Evolutionary conservation across 2,329 filamentous ascomycete species (phyloP).

Genomic region (Trichoderma lentiforme): DNA sequence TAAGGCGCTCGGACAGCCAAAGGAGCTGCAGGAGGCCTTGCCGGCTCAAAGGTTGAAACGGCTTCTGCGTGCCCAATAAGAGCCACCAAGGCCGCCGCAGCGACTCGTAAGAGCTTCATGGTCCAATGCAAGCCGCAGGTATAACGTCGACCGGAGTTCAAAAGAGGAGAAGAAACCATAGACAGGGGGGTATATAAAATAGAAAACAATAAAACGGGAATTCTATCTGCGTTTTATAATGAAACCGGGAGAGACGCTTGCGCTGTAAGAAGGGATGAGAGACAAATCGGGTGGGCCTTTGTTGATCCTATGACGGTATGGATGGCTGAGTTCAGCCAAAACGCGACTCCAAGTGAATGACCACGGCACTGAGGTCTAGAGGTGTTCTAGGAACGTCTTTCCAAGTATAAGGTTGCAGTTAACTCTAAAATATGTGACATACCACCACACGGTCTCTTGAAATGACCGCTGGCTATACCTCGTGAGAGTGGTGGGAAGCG

Average conservation of each 20-base stretch:
- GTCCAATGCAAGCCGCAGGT: neutral
- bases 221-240: constrained; percentile 2
- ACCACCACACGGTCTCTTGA: neutral
- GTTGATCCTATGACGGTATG: constrained; percentile 16
- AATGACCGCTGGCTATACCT: neutral
- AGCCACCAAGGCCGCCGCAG: constrained; percentile 22
- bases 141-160: neutral
- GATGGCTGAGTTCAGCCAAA: neutral
- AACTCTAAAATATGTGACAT: neutral
- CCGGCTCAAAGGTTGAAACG: constrained; percentile 58
- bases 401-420: neutral
- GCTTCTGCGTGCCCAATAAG: constrained; percentile 21
- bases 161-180: neutral
- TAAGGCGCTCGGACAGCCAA: constrained; percentile 74
- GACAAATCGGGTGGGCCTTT: constrained; percentile 6
- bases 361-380: neutral
- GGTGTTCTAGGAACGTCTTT: neutral
- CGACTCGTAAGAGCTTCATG: constrained; percentile 25
- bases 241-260: neutral
- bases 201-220: neutral
- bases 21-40: constrained; percentile 65
- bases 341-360: neutral
- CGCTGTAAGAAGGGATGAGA: neutral
- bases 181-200: neutral
- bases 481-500: neutral